Evolutionary conservation across 208 protist species (phyloP), one percentile per base, ranked within the genome.

Genomic region (Trypanosoma caninum): DNA sequence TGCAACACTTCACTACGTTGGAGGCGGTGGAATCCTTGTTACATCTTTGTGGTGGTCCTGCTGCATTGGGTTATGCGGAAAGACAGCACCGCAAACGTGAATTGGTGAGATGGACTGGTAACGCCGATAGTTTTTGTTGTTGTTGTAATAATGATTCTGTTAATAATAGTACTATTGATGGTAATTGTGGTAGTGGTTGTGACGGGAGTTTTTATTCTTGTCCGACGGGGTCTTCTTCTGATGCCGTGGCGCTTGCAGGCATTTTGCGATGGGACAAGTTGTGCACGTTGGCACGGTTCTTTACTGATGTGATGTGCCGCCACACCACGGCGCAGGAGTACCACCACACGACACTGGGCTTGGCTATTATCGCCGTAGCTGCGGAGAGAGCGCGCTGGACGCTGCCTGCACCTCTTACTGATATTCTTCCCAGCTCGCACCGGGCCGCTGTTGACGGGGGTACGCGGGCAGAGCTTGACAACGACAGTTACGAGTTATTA

Each of bases 1-100:
- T 77, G 10, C 48, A 63, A 20, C 41, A 54, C 3, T 63, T 81
- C 16, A 88, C 77, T n/a, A 45, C 76, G 27, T 56, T 77, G 27
- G 70, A 84, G 27, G 45, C 74, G 20, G 69, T 86, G 16, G 82
- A 89, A 27, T 44, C 63, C 14, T 64, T 90, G 38, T 66, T 90
- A 4, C 60, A 78, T 61, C 52, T 88, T 20, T 74, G 58, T 28
- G 65, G 66, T 41, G 74, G 77, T 23, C 66, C 76, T 42, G 55
- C 25, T 28, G 63, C 78, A 31, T 59, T 71, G 41, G 46, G 54
- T 28, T 54, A 53, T 20, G 20, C 64, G 42, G 77, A 76, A 18
- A 47, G 41, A 7, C 63, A 53, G 33, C 56, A 72, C 59, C 65
- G 65, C 9, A 6, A 23, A 22, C 41, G 38, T 37, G 48, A 62